Evolutionary conservation across 495 filamentous ascomycete species (phyloP).

Genomic region (Penicillium pancosmium): DNA sequence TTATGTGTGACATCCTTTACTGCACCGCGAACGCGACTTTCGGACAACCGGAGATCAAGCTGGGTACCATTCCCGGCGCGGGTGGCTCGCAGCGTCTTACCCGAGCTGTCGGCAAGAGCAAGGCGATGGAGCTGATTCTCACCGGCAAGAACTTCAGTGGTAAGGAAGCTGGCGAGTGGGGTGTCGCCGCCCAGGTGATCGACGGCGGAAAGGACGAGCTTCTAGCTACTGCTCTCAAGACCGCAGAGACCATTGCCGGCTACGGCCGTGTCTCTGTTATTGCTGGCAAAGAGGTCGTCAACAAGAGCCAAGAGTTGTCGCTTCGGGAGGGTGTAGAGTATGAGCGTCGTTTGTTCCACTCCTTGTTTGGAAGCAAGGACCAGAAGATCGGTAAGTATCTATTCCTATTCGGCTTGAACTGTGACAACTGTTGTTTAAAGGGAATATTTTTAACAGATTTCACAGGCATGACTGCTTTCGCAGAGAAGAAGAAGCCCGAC

Average conservation of each 20-base stretch:
- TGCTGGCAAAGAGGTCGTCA: constrained; percentile 97
- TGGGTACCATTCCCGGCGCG: constrained; percentile 89
- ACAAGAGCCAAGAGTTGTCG: constrained; percentile 89
- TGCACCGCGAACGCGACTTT: constrained; percentile 81
- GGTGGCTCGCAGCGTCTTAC: constrained; percentile 91
- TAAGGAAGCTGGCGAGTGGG: constrained; percentile 84
- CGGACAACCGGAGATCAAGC: constrained; percentile 94
- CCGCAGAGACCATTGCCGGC: constrained; percentile 85
- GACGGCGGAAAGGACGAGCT: constrained; percentile 75
- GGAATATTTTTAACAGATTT: constrained; percentile 19
- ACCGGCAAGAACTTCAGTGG: constrained; percentile 83
- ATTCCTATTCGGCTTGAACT: too few relatives aligned
- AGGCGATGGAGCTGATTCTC: constrained; percentile 92
- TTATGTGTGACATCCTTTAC: constrained; percentile 96
- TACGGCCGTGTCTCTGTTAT: constrained; percentile 78
- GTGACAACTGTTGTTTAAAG: neutral
- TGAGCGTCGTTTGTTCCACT: constrained; percentile 90
- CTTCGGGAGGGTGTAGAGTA: constrained; percentile 91
- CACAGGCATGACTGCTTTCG: constrained; percentile 87
- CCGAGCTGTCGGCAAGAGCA: constrained; percentile 81
- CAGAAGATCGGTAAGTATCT: constrained; percentile 81
- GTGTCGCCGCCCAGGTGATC: constrained; percentile 81
- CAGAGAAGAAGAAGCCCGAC: constrained; percentile 89
- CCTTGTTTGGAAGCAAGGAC: constrained; percentile 88
- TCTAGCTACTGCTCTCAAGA: constrained; percentile 74